Evolutionary conservation across 2,329 filamentous ascomycete species (phyloP).

Genomic region (Fusarium sp.): DNA sequence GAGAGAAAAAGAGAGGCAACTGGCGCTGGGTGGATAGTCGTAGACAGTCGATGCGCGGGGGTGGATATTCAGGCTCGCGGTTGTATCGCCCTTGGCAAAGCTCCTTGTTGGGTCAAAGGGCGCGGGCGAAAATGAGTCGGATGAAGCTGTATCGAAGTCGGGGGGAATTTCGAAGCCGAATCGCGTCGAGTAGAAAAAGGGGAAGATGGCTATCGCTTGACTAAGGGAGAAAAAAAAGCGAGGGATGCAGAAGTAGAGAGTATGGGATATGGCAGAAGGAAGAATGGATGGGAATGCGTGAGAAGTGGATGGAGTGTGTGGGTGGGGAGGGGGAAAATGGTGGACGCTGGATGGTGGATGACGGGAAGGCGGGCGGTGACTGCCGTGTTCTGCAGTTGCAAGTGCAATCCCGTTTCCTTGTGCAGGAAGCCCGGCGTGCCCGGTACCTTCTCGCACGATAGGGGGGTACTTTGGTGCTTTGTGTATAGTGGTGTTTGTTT

Average conservation of each 20-base stretch:
- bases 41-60: conserved; percentile 36
- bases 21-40: conserved; percentile 24
- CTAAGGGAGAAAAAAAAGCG: conserved; percentile 19
- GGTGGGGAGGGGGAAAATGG: conserved; percentile 21
- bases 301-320: conserved; percentile 33
- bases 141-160: background rate
- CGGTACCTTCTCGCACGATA: background rate
- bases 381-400: conserved; percentile 24
- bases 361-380: conserved; percentile 15
- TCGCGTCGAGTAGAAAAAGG: conserved; percentile 15
- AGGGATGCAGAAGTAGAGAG: conserved; percentile 36
- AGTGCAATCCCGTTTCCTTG: conserved; percentile 12
- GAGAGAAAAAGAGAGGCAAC: conserved; percentile 31
- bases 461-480: conserved; percentile 1
- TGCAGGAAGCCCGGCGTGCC: background rate
- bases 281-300: conserved; percentile 38
- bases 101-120: conserved; percentile 3
- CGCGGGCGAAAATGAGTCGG: background rate
- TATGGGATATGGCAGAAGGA: conserved; percentile 29
- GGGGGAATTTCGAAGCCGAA: background rate
- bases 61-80: conserved; percentile 35
- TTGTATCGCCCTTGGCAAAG: conserved; percentile 20
- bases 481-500: background rate
- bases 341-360: conserved; percentile 12
- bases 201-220: conserved; percentile 10